Conservation (phyloP, 345 rosid genomes). For the Excoecaria cochinchinensis region DNA sequence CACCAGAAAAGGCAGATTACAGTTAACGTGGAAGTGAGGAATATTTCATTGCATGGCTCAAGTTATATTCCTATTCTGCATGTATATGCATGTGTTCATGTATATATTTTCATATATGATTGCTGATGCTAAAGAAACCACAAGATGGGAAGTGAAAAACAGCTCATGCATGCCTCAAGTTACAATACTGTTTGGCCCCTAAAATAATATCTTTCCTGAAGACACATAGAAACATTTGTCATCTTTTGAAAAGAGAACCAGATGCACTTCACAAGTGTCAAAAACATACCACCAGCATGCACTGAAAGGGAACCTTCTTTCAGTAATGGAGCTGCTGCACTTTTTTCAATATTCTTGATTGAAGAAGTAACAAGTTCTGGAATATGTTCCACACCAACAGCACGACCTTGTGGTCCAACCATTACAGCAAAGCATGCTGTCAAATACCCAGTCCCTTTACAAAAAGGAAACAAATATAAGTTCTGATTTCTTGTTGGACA, state of each 20-base stretch:
- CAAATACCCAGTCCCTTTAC: constrained; percentile 84
- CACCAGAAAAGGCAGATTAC: neutral
- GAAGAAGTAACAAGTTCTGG: constrained; percentile 72
- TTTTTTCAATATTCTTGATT: constrained; percentile 61
- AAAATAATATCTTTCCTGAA: neutral
- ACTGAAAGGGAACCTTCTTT: constrained; percentile 70
- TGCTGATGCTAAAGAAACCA: neutral
- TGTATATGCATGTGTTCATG: neutral
- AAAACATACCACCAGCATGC: constrained; percentile 74
- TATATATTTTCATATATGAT: neutral
- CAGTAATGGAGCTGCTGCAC: constrained; percentile 68
- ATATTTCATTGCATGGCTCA: neutral
- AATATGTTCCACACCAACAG: constrained; percentile 91
- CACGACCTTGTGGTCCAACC: constrained; percentile 87
- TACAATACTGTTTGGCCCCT: neutral
- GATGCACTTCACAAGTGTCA: neutral
- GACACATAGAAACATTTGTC: no score
- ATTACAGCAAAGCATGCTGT: constrained; percentile 90
- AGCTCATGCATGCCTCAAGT: neutral
- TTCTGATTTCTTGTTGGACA: constrained; percentile 4
- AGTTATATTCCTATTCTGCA: neutral
- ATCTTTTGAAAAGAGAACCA: neutral
- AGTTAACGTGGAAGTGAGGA: neutral
- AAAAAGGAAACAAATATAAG: constrained; percentile 5
- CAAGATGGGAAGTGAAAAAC: neutral